Base-by-base conservation (phyloP, 495 filamentous ascomycete species). In the Pyronema omphalodes region DNA sequence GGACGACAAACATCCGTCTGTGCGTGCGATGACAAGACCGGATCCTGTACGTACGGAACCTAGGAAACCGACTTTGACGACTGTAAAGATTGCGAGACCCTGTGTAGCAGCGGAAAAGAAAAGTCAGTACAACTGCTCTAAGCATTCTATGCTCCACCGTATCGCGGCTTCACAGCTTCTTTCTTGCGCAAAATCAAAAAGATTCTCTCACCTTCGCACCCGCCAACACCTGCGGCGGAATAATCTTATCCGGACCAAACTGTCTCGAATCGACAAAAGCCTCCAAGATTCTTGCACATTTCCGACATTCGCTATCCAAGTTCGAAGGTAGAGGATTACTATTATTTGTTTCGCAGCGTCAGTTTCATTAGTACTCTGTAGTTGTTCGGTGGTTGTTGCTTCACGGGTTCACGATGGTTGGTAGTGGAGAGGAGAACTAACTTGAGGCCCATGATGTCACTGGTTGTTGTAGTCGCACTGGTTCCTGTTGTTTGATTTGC, bases 201-300 rank as follows among this genome's bases (percentile, higher is more conserved):
- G 48, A 29, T 35, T n/a, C 39, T 60, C 73, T 58, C 70, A 91
- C 86, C 79, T 96, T 95, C 60, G 91, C 93, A 62, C 82, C 81
- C 41, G 85, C 81, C 57, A 98, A 78, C 60, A 98, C 77, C 43
- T 83, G 77, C 3, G 93, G 91, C 40, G 91, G 91, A 66, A 98
- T 98, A 64, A 98, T 78, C 69, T 96, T 96, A 67, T 98, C 91
- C 36, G 91, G 91, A 3, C 89, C 86, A 67, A 96, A 95, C 74
- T 96, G 91, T 59, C 78, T 77, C 14, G 91, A 93, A 64, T 98
- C 91, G 60, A 98, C 76, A 62, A 98, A 98, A 4, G 89, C 94
- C 39, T 86, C 76, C 45, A 98, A 77, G 60, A 96, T 95, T 71
- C 91, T 94, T 55, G 81, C 83, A 58, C 81, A 84, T 69, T 93